Base-by-base conservation (phyloP, 371 early-diverging fungal genomes). In the Mortierella polycephala region DNA sequence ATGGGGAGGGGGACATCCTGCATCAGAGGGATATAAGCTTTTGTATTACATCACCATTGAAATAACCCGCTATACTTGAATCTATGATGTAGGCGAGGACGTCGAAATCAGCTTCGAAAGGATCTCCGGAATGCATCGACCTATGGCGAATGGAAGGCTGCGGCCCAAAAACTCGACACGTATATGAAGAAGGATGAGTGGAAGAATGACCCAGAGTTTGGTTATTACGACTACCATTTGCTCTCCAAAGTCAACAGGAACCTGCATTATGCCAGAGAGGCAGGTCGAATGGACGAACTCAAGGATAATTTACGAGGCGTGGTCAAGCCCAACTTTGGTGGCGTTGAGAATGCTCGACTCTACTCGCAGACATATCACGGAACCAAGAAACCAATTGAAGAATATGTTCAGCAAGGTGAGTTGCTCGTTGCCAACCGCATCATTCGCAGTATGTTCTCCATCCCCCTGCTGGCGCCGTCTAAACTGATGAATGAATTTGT, bases 291-390 rank as follows among this genome's bases (percentile, higher is more conserved):
- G 41, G 58, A 69, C 13, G 71, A 82, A 20, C 69, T 82, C 39
- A 81, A 69, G 49, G 74, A 75, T 30, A 62, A 87, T 18, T 76
- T 92, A 23, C 86, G 89, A 23, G 87, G 88, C n/a, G 92, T 91
- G 9, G 84, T 92, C 69, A 95, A 93, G 68, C 79, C 85, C 60
- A 94, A 96, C 73, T 87, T 95, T 74, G 95, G 91, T 14, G 94
- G 94, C 13, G 87, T 94, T 44, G 94, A 94, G 63, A 92, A 92
- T 79, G 83, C 82, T 50, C 83, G 86, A n/a, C 82, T 95, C 16
- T 96, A 95, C 82, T 88, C 90, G 40, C 85, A 90, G 51, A 88
- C 92, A 5, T 91, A 93, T 67, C 85, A 91, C 49, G 95, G 95
- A 11, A 93, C 96, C 14, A 95, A 95, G 60, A 64, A 68, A 5